Evolutionary conservation across 768 basidiomycete species (phyloP).

Genomic region (Lentinula aciculospora): DNA sequence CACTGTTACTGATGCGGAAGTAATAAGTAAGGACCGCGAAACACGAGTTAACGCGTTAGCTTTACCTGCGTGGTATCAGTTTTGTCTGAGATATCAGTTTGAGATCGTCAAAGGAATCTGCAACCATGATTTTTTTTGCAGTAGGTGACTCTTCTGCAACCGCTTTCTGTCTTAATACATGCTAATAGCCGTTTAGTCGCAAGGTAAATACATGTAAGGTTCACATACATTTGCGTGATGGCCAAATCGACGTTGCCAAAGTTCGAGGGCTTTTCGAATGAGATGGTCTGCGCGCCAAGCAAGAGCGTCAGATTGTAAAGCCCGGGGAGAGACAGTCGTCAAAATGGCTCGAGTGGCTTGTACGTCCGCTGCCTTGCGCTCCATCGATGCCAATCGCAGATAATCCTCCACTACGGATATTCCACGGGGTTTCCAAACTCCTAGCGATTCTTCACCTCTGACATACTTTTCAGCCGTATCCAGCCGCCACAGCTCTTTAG

Average conservation of each 20-base stretch:
- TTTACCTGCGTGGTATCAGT: slow-evolving; percentile 65
- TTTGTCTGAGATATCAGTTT: slow-evolving; percentile 73
- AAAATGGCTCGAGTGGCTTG: slow-evolving; percentile 83
- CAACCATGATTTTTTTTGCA: slow-evolving; percentile 24
- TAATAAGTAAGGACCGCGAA: neutral
- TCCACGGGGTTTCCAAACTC: slow-evolving; percentile 82
- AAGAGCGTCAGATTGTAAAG: slow-evolving; percentile 44
- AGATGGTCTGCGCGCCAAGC: slow-evolving; percentile 66
- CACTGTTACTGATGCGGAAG: slow-evolving; percentile 62
- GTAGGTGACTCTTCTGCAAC: slow-evolving; percentile 43
- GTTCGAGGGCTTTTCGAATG: slow-evolving; percentile 56
- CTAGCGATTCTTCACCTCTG: slow-evolving; percentile 81
- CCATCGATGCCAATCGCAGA: slow-evolving; percentile 61
- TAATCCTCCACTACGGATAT: slow-evolving; percentile 89
- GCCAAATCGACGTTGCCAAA: slow-evolving; percentile 86
- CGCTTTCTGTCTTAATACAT: slow-evolving; percentile 71
- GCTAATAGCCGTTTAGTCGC: slow-evolving; percentile 35
- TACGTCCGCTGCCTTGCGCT: slow-evolving; percentile 80
- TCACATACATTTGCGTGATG: slow-evolving; percentile 60
- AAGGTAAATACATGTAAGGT: neutral
- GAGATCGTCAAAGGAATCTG: slow-evolving; percentile 42
- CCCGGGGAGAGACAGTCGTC: slow-evolving; percentile 43
- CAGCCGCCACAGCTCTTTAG: slow-evolving; percentile 88
- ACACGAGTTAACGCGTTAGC: neutral
- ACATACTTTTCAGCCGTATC: slow-evolving; percentile 96